Evolutionary conservation across 306 rosid genomes (phyloP), one percentile per base, ranked within the genome.

Genomic region (Vigna unguiculata): DNA sequence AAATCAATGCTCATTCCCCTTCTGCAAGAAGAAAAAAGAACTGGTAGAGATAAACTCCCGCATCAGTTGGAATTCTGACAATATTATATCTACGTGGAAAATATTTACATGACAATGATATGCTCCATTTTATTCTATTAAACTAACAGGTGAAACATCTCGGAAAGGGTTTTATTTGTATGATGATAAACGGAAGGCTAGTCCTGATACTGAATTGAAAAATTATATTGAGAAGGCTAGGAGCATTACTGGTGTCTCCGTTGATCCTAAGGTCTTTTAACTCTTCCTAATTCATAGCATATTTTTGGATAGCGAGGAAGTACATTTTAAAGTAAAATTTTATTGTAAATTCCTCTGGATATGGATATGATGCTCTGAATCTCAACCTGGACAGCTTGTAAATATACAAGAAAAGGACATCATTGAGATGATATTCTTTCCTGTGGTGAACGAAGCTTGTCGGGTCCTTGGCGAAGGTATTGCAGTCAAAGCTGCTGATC

Each of bases 401-500:
- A 92, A 89, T 87, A 75, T 95, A 81, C 36, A 89, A 17, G 97
- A 86, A 55, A 88, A 85, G 90, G 99, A 95, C 68, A 87, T 95
- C 25, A 86, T 95, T 69, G 99, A 95, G 81, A 95, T 92, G 99
- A 65, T 90, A 57, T 92, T 95, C 86, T 89, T 95, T 82, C 97
- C 99, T 0, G 97, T 95, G 85, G 97, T 95, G 82, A 95, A 95
- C 46, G 99, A 95, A 87, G 97, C 99, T 2, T 95, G 99, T 36
- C 92, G 97, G 25, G 96, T 95, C 60, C 96, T 90, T 52, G 99
- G 90, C 24, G 99, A 95, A 81, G 97, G 97, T 46, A 92, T 95
- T 72, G 96, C 86, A 16, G 93, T 92, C 62, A 95, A 95, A 83
- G 93, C 97, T 28, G 87, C 97, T 21, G 97, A 95, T 86, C 92